These are phyloP conservation scores for Russula sp. DNA, from an alignment of 768 basidiomycete species.

Conservation along the genomic window DNA sequence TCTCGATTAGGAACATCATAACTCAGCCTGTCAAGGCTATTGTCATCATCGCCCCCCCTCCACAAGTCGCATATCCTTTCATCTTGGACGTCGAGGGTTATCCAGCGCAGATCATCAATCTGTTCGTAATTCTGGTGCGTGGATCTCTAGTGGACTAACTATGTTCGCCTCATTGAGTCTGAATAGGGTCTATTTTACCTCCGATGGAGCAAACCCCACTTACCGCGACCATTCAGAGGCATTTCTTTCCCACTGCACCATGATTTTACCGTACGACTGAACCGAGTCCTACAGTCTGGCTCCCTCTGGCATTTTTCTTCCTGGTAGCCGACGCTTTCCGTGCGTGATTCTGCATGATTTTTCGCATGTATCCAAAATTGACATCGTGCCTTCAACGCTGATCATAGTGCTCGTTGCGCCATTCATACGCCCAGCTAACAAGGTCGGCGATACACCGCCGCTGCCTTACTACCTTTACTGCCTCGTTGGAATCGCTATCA, in stretches of 20 bases:
- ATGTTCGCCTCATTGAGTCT: background rate
- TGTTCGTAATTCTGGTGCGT: slow-evolving; percentile 48
- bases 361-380: background rate
- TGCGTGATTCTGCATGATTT: slow-evolving; percentile 26
- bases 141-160: background rate
- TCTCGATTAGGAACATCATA: background rate
- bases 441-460: slow-evolving; percentile 54
- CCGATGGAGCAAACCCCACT: slow-evolving; percentile 42
- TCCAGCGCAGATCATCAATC: slow-evolving; percentile 47
- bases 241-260: background rate
- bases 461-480: slow-evolving; percentile 55
- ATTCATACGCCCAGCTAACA: slow-evolving; percentile 46
- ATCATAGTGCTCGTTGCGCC: slow-evolving; percentile 46
- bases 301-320: slow-evolving; percentile 48
- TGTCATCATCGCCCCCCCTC: slow-evolving; percentile 48
- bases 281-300: slow-evolving; percentile 39
- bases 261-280: slow-evolving; percentile 7
- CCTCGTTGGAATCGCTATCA: slow-evolving; percentile 44
- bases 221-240: slow-evolving; percentile 44
- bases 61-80: slow-evolving; percentile 49
- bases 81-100: slow-evolving; percentile 52
- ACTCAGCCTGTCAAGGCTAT: slow-evolving; percentile 31
- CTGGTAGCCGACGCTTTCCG: slow-evolving; percentile 44
- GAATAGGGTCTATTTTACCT: slow-evolving; percentile 48
- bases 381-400: background rate